Evolutionary conservation across 768 basidiomycete species (phyloP).

Genomic region (Porphyrellus cyaneotinctus): DNA sequence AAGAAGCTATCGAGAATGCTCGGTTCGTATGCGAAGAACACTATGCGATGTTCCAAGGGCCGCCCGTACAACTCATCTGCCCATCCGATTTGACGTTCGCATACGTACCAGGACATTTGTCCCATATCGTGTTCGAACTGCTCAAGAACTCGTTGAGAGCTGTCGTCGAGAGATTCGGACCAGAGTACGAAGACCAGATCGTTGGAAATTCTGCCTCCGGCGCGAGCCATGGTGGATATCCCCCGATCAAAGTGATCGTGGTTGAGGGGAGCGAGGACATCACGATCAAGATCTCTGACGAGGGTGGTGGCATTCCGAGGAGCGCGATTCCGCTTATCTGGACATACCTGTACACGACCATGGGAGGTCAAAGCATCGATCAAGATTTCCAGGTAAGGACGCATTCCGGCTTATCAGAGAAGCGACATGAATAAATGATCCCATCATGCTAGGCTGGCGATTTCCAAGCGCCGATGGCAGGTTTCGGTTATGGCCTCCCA

Average conservation of each 20-base stretch:
- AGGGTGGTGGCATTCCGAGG: constrained; percentile 86
- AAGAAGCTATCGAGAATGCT: constrained; percentile 98
- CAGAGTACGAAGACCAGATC: constrained; percentile 58
- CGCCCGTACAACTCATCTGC: constrained; percentile 94
- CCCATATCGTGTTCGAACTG: constrained; percentile 95
- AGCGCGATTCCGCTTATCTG: constrained; percentile 91
- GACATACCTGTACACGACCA: constrained; percentile 97
- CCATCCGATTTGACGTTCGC: constrained; percentile 81
- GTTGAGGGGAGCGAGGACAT: constrained; percentile 98
- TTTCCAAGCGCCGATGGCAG: constrained; percentile 98
- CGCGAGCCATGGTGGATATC: constrained; percentile 12
- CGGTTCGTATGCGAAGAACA: constrained; percentile 93
- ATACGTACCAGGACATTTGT: constrained; percentile 95
- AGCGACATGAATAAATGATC: background rate
- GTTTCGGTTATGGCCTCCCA: constrained; percentile 92
- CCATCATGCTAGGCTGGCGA: constrained; percentile 55
- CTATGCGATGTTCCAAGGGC: constrained; percentile 91
- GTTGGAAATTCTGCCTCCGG: background rate
- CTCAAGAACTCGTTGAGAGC: constrained; percentile 97
- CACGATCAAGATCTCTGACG: constrained; percentile 97
- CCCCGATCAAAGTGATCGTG: constrained; percentile 50
- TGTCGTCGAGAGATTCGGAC: constrained; percentile 88
- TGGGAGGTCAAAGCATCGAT: constrained; percentile 66
- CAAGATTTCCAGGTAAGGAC: constrained; percentile 54
- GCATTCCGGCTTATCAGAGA: background rate